Percentiles rank a stretch among this genome's conserved stretches.
Evolutionary conservation across 2,329 filamentous ascomycete species (phyloP).

Genomic region (Mycosphaerella sp.): DNA sequence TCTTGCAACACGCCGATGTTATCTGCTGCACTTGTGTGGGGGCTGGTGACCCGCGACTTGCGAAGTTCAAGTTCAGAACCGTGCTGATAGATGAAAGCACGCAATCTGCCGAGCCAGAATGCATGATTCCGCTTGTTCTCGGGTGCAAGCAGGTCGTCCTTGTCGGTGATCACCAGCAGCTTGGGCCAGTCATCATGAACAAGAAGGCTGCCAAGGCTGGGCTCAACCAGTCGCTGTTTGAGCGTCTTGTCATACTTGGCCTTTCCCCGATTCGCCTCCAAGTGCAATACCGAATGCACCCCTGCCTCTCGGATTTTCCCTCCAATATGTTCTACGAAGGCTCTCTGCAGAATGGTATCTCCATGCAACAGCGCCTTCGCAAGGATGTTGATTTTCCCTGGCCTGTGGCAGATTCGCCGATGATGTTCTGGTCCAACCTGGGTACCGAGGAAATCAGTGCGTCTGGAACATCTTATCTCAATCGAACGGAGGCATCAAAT

Average conservation of each 20-base stretch:
- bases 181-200: conserved; percentile 99
- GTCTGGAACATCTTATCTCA: conserved; percentile 95
- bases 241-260: conserved; percentile 87
- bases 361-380: conserved; percentile 77
- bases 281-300: conserved; percentile 98
- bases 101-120: conserved; percentile 95
- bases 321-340: conserved; percentile 99
- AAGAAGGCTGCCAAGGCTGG: conserved; percentile 99
- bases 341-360: conserved; percentile 92
- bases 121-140: conserved; percentile 94
- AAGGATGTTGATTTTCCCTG: conserved; percentile 97
- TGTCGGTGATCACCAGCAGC: conserved; percentile 95
- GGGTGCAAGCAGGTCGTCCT: conserved; percentile 99
- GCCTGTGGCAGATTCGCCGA: conserved; percentile 87
- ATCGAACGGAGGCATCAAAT: conserved; percentile 92
- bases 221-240: conserved; percentile 96
- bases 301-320: conserved; percentile 91
- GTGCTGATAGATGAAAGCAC: conserved; percentile 98
- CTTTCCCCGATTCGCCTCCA: conserved; percentile 88
- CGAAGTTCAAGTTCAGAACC: conserved; percentile 97
- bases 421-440: conserved; percentile 99
- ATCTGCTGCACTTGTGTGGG: conserved; percentile 99
- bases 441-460: conserved; percentile 98
- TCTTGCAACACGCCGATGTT: conserved; percentile 89
- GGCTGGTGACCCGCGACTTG: conserved; percentile 86